Evolutionary conservation across 176 grass and related monocot species (phyloP), one percentile per base, ranked within the genome.

Genomic region (Saccharum spontaneum): DNA sequence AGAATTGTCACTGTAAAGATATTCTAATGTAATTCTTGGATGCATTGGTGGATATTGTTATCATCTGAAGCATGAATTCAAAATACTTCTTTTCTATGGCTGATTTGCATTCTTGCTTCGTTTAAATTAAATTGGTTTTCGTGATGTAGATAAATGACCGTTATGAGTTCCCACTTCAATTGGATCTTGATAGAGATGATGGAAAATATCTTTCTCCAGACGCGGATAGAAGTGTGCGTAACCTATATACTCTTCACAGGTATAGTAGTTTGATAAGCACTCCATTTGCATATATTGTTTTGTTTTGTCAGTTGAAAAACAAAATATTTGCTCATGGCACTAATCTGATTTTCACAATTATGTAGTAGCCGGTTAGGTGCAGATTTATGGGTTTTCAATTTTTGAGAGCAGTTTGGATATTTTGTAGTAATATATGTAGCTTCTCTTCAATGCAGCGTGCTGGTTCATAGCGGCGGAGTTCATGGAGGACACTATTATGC

Each of bases 221-320:
- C 28, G 92, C 92, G 71, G 89, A 94, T 65, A 85, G 85, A 86
- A 87, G 78, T 10, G 89, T 91, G 71, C 92, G 89, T 49, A 94
- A 94, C 69, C 87, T 94, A 65, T 94, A 94, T 87, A 91, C 81
- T 50, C 92, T 94, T 85, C 92, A 94, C 74, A 94, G 92, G 92
- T 64, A 87, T 63, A 85, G 86, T 68, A 59, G 45, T 90, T 60
- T 18, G 54, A 39, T 33, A 78, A 49, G 41, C 55, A 72, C 16
- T 34, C 3, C 26, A 50, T 76, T 26, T 41, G 15, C 4, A 40
- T 31, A 8, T 85, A 72, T 54, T 30, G 15, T 67, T 28, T 55
- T 78, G 8, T 87, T 75, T 20, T 67, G 33, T 48, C 57, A 78
- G 63, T 34, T 28, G 3, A 28, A 83, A 59, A 83, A 74, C 7